phyloP scores from a whole-genome alignment of 208 protist genomes.

The Naegleria lovaniensis region DNA sequence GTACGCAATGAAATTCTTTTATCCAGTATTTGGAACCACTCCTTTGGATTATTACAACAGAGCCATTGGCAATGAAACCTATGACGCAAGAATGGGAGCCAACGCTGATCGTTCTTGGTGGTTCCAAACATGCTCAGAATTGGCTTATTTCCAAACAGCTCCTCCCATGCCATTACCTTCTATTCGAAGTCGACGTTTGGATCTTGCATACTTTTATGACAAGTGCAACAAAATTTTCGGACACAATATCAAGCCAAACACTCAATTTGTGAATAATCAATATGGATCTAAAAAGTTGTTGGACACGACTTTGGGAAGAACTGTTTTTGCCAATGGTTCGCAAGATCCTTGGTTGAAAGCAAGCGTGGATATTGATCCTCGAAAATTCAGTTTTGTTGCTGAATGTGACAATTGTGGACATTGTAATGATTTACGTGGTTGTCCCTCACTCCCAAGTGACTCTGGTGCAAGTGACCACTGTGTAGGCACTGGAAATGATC shows the following conservation, averaged over 20 bases:
- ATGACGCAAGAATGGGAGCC: not conserved
- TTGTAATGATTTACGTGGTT: not conserved
- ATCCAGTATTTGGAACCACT: not conserved
- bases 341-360: slow-evolving; percentile 22
- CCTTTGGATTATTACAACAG: slow-evolving; percentile 6
- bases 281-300: not conserved
- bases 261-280: not conserved
- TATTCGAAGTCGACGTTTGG: not conserved
- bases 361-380: not conserved
- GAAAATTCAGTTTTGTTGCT: not conserved
- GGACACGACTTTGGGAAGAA: not conserved
- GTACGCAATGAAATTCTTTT: not conserved
- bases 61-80: not conserved
- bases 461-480: not conserved
- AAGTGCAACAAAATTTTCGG: not conserved
- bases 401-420: slow-evolving; percentile 21
- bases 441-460: not conserved
- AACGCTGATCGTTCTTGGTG: not conserved
- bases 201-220: not conserved
- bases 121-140: not conserved
- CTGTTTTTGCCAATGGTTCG: slow-evolving; percentile 1
- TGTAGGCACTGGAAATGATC: not conserved
- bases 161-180: not conserved
- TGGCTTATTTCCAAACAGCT: not conserved
- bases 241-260: not conserved